Base-by-base conservation (phyloP, 2,329 filamentous ascomycete species). In the Beauveria australis region DNA sequence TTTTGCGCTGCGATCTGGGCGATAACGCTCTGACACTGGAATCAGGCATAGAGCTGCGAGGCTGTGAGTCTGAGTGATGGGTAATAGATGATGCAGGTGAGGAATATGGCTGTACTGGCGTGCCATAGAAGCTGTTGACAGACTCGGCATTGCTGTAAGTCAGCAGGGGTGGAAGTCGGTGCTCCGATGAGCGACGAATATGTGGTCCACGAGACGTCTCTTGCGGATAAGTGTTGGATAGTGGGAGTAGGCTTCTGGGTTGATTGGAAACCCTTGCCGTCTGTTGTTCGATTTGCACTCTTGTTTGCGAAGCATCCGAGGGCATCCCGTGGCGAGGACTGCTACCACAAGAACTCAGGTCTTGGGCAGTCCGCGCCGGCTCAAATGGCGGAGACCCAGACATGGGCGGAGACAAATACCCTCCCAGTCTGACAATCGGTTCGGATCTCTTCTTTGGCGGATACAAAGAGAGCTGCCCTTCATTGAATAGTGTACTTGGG, bases 341-440 rank as follows among this genome's bases (percentile, higher is more conserved):
- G 69, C 68, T 66, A 52, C 61, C 64, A 40, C 47, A 52, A 14
- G 48, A 53, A 18, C 43, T 46, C 48, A 19, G 5, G 16, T 47
- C 57, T 18, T 41, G 58, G 22, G 58, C 58, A 60, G 58, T 24
- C 24, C 51, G 30, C 24, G 53, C 85, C 72, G 79, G 77, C 74
- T 83, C 81, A 68, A 81, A 76, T 67, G 80, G 80, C 69, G 85
- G 83, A 78, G 85, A 87, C 72, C 83, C 84, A 79, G 86, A 88
- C 86, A 88, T 88, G 80, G 86, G 86, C 77, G 86, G 85, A 80
- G 86, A 88, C 72, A 85, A 85, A 76, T 88, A 88, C 72, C 81
- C 82, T 79, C 78, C 78, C 70, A 77, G 77, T 69, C 78, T 79
- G 76, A 79, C 78, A 79, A 77, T 79, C 76, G 78, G 75, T 76